These are phyloP conservation scores for Tetradesmus lagerheimii DNA, from an alignment of 139 green algal species.

Conservation along the genomic window DNA sequence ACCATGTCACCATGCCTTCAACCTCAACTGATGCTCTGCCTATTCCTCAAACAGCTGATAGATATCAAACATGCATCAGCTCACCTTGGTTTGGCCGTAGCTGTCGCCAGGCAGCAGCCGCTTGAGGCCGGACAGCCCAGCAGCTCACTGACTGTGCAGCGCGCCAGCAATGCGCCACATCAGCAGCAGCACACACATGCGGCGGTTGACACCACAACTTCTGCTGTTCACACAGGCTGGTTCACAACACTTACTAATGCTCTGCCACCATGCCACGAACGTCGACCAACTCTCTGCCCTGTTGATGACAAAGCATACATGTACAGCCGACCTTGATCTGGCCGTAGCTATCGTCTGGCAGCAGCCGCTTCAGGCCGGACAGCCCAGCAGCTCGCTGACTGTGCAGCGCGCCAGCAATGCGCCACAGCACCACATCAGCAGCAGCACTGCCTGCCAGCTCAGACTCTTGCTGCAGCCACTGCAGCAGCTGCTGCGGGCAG, in stretches of 20 bases:
- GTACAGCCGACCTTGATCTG: conserved; percentile 49
- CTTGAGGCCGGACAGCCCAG: conserved; percentile 21
- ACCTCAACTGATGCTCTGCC: too few species aligned
- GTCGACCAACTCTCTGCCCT: too few species aligned
- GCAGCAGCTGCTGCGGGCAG: neutral
- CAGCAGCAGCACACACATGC: neutral
- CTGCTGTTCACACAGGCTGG: too few species aligned
- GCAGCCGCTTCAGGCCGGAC: neutral
- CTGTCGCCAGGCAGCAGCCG: conserved; percentile 1
- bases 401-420: conserved; percentile 23
- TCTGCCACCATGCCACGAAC: too few species aligned
- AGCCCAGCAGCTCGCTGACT: neutral
- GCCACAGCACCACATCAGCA: neutral
- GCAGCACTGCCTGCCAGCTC: neutral
- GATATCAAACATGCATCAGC: neutral
- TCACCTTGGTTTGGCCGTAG: conserved; percentile 56
- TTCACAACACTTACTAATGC: too few species aligned
- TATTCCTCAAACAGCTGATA: too few species aligned
- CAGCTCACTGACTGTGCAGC: neutral
- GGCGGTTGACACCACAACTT: too few species aligned
- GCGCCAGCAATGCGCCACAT: conserved; percentile 21
- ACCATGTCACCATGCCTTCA: too few species aligned
- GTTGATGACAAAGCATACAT: neutral
- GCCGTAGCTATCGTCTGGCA: conserved; percentile 36
- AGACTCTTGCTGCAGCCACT: conserved; percentile 27